Evolutionary conservation across 345 rosid species (phyloP), one percentile per base, ranked within the genome.

Genomic region (Populus simonii): DNA sequence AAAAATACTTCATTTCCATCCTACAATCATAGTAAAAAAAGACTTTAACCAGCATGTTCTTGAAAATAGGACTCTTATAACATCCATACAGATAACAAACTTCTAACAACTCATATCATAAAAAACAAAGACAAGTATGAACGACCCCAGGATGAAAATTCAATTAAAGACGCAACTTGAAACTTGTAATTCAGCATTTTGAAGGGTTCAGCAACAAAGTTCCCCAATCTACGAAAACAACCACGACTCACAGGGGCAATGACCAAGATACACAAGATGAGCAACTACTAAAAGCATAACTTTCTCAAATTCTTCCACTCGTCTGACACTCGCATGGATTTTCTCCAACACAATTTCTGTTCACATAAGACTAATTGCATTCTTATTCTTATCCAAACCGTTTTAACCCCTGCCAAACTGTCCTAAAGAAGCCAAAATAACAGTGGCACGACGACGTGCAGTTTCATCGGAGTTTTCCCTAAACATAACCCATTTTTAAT

Each of bases 1-100:
- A 91, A 94, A 84, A 91, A 91, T 0, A 94, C 96, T 70, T 91
- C 98, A 62, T 85, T 92, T 8, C 97, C 98, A 82, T 92, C 97
- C 97, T 94, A 78, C 20, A 86, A 73, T 22, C 31, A 41, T 23
- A 65, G 33, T 10, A 17, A 23, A 74, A 41, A 17, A 25, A 10
- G 23, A 17, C 36, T 45, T 11, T 63, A 41, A 8, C 20, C 39
- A 17, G 70, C 18, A 6, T 7, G 39, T 66, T 66, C 45, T 66
- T 6, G 38, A 63, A 63, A 68, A 39, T 27, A 25, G 10, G 39
- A 74, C 38, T 25, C n/a, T 27, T 8, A 27, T 17, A 45, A 23
- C 55, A 33, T 66, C 4, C 25, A 23, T 10, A 33, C 33, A 16
- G 15, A 17, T 33, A 2, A 0, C 69, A 66, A 33, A 15, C 69